Conservation (phyloP, 2,329 filamentous ascomycete genomes). For the Rosellinia necatrix region DNA sequence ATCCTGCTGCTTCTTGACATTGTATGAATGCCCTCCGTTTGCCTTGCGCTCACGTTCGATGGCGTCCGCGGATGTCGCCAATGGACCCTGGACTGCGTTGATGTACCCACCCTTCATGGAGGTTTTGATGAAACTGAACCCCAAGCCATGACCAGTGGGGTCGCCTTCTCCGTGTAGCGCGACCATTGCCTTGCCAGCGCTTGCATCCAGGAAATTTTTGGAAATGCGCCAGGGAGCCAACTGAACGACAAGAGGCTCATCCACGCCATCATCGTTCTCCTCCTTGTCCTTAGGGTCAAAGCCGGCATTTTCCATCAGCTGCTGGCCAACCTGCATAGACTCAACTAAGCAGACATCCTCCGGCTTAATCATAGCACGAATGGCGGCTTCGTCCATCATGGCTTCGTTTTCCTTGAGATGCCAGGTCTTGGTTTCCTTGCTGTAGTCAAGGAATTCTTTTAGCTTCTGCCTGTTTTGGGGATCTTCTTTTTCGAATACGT, state of each 20-base stretch:
- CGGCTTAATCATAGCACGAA: slow-evolving; percentile 88
- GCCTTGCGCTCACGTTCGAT: slow-evolving; percentile 86
- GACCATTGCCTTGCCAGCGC: slow-evolving; percentile 94
- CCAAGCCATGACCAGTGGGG: slow-evolving; percentile 88
- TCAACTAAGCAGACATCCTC: slow-evolving; percentile 95
- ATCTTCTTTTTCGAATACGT: slow-evolving; percentile 91
- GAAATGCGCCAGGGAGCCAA: slow-evolving; percentile 96
- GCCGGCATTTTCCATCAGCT: slow-evolving; percentile 88
- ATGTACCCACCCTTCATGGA: slow-evolving; percentile 98
- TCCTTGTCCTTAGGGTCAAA: slow-evolving; percentile 75
- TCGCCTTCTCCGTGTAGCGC: slow-evolving; percentile 93
- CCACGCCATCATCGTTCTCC: slow-evolving; percentile 66
- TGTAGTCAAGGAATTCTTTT: slow-evolving; percentile 92
- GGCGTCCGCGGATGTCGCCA: slow-evolving; percentile 76
- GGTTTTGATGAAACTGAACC: slow-evolving; percentile 95
- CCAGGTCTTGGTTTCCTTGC: slow-evolving; percentile 89
- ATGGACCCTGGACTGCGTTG: slow-evolving; percentile 73
- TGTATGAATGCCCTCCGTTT: slow-evolving; percentile 94
- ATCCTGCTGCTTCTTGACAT: slow-evolving; percentile 90
- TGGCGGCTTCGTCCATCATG: slow-evolving; percentile 77
- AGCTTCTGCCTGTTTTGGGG: slow-evolving; percentile 96
- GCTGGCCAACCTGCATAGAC: slow-evolving; percentile 93
- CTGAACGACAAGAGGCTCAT: slow-evolving; percentile 81
- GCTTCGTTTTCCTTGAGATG: slow-evolving; percentile 73
- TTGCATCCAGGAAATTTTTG: slow-evolving; percentile 94